phyloP scores from a whole-genome alignment of 305 asterid genomes.

The Fraxinus angustifolia region DNA sequence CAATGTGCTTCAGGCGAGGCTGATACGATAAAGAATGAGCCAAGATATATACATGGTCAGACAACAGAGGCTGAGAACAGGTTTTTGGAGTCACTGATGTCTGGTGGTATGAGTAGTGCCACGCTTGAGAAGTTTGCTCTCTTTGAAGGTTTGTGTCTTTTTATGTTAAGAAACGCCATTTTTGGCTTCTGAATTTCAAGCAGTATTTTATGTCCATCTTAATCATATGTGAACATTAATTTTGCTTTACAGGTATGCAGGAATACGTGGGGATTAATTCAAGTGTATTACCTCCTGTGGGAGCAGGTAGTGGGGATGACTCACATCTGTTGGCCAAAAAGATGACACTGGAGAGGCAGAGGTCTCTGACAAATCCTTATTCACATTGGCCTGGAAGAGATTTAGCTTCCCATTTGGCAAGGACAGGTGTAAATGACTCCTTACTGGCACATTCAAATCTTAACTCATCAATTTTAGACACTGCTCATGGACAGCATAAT shows the following conservation, averaged over 20 bases:
- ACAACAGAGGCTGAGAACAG: conserved; percentile 62
- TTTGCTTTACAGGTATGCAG: conserved; percentile 51
- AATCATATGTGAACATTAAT: conserved; percentile 12
- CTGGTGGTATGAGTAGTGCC: conserved; percentile 41
- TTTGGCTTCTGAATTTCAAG: neutral
- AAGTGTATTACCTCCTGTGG: conserved; percentile 39
- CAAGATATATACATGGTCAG: conserved; percentile 41
- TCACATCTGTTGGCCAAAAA: conserved; percentile 48
- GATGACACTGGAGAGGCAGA: conserved; percentile 63
- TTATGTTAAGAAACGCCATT: neutral
- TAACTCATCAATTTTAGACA: conserved; percentile 39
- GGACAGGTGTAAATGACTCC: conserved; percentile 46
- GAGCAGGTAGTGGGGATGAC: conserved; percentile 49
- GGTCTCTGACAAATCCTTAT: conserved; percentile 49
- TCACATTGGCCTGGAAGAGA: conserved; percentile 58
- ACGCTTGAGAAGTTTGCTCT: conserved; percentile 45
- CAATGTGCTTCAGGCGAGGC: conserved; percentile 42
- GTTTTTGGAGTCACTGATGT: conserved; percentile 74
- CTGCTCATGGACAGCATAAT: conserved; percentile 39
- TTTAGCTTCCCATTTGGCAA: conserved; percentile 40
- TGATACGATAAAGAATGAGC: conserved; percentile 46
- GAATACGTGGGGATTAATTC: conserved; percentile 43
- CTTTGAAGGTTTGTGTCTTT: conserved; percentile 55
- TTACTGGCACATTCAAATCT: conserved; percentile 40
- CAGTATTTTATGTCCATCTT: conserved; percentile 15